A percentile compares a stretch with the other conserved stretches of the same genome.
These are phyloP conservation scores for Hondaea fermentalgiana DNA, from an alignment of 108 stramenopile species.

Conservation along the genomic window DNA sequence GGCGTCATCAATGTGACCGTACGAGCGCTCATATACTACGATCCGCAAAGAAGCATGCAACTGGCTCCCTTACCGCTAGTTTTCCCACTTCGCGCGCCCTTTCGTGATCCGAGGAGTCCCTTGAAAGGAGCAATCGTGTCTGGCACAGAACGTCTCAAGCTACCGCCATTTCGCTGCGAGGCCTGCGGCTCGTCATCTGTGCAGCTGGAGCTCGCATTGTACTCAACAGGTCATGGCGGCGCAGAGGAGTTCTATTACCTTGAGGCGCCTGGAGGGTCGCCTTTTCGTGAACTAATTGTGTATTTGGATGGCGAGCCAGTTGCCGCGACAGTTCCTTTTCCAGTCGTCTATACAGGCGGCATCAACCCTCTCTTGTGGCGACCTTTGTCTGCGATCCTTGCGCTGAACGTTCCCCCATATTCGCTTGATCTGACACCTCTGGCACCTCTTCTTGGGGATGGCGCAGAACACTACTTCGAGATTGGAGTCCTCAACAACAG, in stretches of 20 bases:
- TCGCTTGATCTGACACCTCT: background rate
- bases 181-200: background rate
- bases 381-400: background rate
- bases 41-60: background rate
- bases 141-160: background rate
- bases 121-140: background rate
- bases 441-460: background rate
- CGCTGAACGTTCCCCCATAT: background rate
- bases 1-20: background rate
- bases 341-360: background rate
- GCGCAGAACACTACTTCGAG: background rate
- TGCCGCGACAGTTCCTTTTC: background rate
- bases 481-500: background rate
- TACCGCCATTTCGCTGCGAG: background rate
- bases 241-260: background rate
- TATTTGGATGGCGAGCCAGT: background rate
- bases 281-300: background rate
- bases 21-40: background rate
- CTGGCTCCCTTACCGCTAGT: background rate
- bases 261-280: background rate
- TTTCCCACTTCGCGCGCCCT: background rate
- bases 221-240: background rate
- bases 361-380: background rate
- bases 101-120: background rate
- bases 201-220: background rate